A percentile compares a stretch with the other conserved stretches of the same genome.
phyloP scores from a whole-genome alignment of 225 moss, liverwort and hornwort species.

The Asterella californica region DNA sequence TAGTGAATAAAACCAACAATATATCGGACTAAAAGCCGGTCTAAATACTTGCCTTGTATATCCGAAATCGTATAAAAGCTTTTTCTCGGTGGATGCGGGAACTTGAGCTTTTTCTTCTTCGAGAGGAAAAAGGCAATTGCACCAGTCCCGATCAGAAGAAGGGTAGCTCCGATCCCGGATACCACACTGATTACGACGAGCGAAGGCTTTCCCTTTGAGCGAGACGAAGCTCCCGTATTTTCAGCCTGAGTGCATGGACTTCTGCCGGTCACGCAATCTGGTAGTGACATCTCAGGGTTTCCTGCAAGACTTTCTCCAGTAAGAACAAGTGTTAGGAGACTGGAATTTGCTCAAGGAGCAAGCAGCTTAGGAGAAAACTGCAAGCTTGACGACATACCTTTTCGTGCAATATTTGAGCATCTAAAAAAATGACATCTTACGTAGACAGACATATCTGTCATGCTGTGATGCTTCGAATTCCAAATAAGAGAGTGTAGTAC shows the following conservation, averaged over 20 bases:
- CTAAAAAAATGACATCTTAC: too few relatives aligned
- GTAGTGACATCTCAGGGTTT: neutral
- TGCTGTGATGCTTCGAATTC: too few relatives aligned
- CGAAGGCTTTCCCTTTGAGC: neutral
- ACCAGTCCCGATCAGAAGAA: neutral
- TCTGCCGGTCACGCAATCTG: neutral
- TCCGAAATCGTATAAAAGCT: constrained; percentile 3
- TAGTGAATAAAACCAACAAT: too few relatives aligned
- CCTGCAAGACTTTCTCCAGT: constrained; percentile 1
- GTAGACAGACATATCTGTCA: too few relatives aligned
- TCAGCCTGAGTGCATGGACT: neutral
- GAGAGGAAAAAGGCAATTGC: constrained; percentile 1
- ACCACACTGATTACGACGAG: neutral
- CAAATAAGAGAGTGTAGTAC: too few relatives aligned
- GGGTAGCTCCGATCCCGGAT: neutral
- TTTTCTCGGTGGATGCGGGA: neutral
- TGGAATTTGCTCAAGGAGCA: neutral
- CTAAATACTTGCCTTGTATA: neutral
- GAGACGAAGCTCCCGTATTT: neutral
- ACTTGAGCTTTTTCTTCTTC: neutral
- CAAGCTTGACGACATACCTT: neutral
- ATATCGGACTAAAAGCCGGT: neutral
- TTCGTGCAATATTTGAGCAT: too few relatives aligned
- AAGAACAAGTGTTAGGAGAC: neutral
- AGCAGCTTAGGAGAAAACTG: neutral